A percentile compares a stretch with the other conserved stretches of the same genome.
These are phyloP conservation scores for Nannizziopsis arthrosporioides DNA, from an alignment of 2,329 filamentous ascomycete genomes.

Conservation along the genomic window DNA sequence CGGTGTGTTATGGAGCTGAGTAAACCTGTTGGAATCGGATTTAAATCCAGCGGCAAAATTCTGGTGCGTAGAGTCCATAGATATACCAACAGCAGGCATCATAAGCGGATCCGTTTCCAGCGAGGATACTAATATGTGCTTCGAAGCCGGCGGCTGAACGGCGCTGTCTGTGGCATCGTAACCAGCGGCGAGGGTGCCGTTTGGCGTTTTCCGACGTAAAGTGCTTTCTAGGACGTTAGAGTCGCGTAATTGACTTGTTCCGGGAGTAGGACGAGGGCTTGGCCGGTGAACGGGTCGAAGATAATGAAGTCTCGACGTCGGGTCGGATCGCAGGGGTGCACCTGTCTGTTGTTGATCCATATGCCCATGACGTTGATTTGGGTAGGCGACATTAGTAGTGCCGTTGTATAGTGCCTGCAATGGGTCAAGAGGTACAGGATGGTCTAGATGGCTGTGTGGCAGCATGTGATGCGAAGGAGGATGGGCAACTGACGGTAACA, in stretches of 20 bases:
- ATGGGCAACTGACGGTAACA: slow-evolving; percentile 40
- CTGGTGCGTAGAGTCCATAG: slow-evolving; percentile 26
- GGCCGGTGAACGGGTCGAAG: slow-evolving; percentile 32
- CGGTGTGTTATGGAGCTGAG: slow-evolving; percentile 16
- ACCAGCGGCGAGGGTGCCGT: slow-evolving; percentile 79
- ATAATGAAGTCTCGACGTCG: slow-evolving; percentile 27
- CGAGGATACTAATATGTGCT: slow-evolving; percentile 68
- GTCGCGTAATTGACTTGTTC: slow-evolving; percentile 13
- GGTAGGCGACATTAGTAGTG: slow-evolving; percentile 21
- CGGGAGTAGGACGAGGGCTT: slow-evolving; percentile 21
- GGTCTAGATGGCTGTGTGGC: slow-evolving; percentile 30
- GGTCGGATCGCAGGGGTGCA: slow-evolving; percentile 18
- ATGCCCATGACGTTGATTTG: slow-evolving; percentile 20
- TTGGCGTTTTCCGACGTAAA: slow-evolving; percentile 82
- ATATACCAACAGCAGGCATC: slow-evolving; percentile 23
- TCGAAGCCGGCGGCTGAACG: slow-evolving; percentile 62
- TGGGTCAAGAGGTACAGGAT: slow-evolving; percentile 23
- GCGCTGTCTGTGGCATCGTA: slow-evolving; percentile 77
- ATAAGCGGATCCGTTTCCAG: slow-evolving; percentile 32
- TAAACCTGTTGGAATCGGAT: slow-evolving; percentile 21
- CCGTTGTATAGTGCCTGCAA: slow-evolving; percentile 24
- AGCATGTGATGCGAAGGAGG: slow-evolving; percentile 30
- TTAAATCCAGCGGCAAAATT: slow-evolving; percentile 33
- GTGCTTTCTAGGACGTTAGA: slow-evolving; percentile 51
- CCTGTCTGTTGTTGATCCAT: background rate